phyloP scores from a whole-genome alignment of 441 rosid genomes.

The Melastoma candidum region DNA sequence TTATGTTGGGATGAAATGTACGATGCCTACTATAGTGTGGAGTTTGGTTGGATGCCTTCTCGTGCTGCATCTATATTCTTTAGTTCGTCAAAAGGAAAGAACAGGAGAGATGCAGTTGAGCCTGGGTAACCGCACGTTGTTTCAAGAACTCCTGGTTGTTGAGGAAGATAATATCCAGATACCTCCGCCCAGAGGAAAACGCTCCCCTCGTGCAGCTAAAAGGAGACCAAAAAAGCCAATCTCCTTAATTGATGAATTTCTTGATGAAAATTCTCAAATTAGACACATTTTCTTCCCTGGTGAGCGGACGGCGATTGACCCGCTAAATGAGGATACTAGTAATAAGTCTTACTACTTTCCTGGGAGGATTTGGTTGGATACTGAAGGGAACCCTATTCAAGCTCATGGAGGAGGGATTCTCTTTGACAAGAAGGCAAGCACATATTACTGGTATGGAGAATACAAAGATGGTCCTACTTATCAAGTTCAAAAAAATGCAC shows the following conservation, averaged over 20 bases:
- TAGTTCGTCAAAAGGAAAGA: conserved; percentile 30
- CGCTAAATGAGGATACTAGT: conserved; percentile 43
- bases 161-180: conserved; percentile 64
- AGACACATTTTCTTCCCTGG: conserved; percentile 67
- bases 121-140: conserved; percentile 23
- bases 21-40: conserved; percentile 46
- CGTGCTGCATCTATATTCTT: conserved; percentile 44
- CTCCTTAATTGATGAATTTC: conserved; percentile 76
- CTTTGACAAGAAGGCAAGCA: conserved; percentile 44
- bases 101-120: conserved; percentile 29
- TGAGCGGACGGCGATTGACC: conserved; percentile 49
- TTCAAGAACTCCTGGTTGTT: conserved; percentile 62
- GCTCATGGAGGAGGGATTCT: conserved; percentile 89
- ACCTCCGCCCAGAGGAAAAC: conserved; percentile 69
- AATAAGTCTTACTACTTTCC: conserved; percentile 55
- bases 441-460: conserved; percentile 90
- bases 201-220: conserved; percentile 70
- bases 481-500: conserved; percentile 64
- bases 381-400: conserved; percentile 84
- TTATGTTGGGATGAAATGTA: conserved; percentile 73
- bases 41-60: conserved; percentile 62
- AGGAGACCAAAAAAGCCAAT: conserved; percentile 61
- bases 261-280: conserved; percentile 76
- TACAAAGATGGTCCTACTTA: conserved; percentile 92
- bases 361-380: conserved; percentile 83